Base-by-base conservation (phyloP, 805 yeast species). In the Saccharomyces paradoxus region DNA sequence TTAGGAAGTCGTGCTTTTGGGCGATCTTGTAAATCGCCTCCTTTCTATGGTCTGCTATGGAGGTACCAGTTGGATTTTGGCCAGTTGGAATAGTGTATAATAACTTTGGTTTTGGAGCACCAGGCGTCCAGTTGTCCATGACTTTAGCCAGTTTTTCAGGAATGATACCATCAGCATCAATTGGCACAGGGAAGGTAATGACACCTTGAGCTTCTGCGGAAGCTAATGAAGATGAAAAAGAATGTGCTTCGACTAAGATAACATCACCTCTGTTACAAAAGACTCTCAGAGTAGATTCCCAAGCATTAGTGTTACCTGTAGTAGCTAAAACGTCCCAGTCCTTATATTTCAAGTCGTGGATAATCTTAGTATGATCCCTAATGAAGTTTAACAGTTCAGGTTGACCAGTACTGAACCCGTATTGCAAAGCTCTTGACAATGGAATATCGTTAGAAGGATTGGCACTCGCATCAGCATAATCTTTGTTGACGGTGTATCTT, bases 1-100 rank as follows among this genome's bases (percentile, higher is more conserved):
- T 84, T 54, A 92, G 65, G 68, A 92, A 78, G 73, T 94, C 97
- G 71, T 90, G 87, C 74, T 89, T 84, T 67, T 81, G 84, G 37
- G 96, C 92, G 58, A 92, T 68, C 57, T 80, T 78, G 73, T 90
- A 91, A 61, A 94, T 80, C 54, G 78, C 81, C 58, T 73, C 69
- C 74, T 97, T 87, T 75, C 98, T 83, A 65, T 88, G 91, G 28
- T 65, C 73, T 37, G 86, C 76, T 64, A 94, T 76, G 26, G 89
- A 87, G 3, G 96, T 84, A 41, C 99, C 99, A 21, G 97, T 91
- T 59, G 99, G 99, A 79, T 92, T 92, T 76, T 94, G 98, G 58
- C 99, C 99, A 8, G 98, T 94, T 60, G 94, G 86, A 63, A 92
- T 89, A 46, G 94, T 84, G 81, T 94, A 94, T 63, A 92, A 77